Base-by-base conservation (phyloP, 495 filamentous ascomycete genomes). In the Massariosphaeria phaeospora region DNA sequence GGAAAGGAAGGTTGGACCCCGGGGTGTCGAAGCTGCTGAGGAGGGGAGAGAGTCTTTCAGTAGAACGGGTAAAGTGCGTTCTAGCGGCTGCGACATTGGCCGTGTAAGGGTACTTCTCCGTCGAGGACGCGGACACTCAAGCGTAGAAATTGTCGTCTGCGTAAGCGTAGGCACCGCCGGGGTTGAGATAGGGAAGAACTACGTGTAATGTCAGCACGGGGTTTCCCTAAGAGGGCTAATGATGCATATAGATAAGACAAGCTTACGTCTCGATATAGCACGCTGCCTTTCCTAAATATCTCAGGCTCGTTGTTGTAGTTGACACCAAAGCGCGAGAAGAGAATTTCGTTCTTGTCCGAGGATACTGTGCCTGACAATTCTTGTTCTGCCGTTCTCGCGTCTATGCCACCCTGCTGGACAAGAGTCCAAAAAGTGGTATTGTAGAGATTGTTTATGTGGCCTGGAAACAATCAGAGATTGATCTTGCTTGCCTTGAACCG, bases 281-380 rank as follows among this genome's bases (percentile, higher is more conserved):
- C 84, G 51, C 86, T 96, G 8, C 93, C 93, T 68, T 96, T 98
- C 70, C 84, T 93, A 67, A 83, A 95, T 2, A 93, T 89, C 40
- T 94, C 89, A 0, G 80, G 79, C 68, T 97, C 93, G 61, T 95
- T 89, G 70, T 97, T 97, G 72, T 98, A 98, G 66, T 98, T 98
- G 60, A 96, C 91, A 2, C 80, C 78, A 67, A 95, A 96, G 27
- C 78, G 77, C 9, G 84, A 87, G 68, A 93, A 98, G 2, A 98
- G 76, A 26, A 98, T 91, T 71, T 98, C 93, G 52, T 98, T 93
- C 73, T 98, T 98, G 60, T 96, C 89, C 2, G 80, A 74, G 0
- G 91, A 79, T 1, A 88, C 67, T 0, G 91, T 94, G 1, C 91
- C 90, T 84, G 84, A 81, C 24, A 97, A 75, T 44, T 77, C 79